Base-by-base conservation (phyloP, 768 basidiomycete genomes). In the Amanita molliuscula region DNA sequence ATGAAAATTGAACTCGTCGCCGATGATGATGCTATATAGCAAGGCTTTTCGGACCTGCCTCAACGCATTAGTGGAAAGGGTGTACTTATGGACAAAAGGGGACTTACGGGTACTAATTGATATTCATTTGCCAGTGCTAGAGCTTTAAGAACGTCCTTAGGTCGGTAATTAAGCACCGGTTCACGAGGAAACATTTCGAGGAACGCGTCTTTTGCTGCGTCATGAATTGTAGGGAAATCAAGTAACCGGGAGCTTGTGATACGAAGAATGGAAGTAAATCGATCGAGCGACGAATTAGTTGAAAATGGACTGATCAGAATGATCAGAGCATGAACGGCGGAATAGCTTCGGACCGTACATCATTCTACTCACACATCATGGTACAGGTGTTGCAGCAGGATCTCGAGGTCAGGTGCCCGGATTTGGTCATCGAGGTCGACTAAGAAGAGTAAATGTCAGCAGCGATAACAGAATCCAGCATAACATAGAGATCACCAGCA, bases 341-440 rank as follows among this genome's bases (percentile, higher is more conserved):
- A 1, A 31, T 31, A 31, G 31, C 31, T 31, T 20, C 18, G 38
- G 38, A 21, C 21, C 15, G 25, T n/a, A 25, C 23, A 38, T 6
- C 15, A 47, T 16, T 41, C 25, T 34, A 75, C 81, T 71, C 63
- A 86, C 85, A 62, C 62, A 58, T 85, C 78, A 58, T 84, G 78
- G 59, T 87, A 86, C 26, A 87, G 58, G 63, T 84, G 75, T 51
- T 72, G 71, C n/a, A 87, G 64, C 43, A 88, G 61, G 1, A 66
- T 69, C 43, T 75, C 74, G 5, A 84, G 69, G 59, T 86, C 83
- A 37, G 61, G 58, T 15, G 67, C 62, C 34, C 57, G 59, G 44
- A 77, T 67, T 28, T 63, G 60, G 15, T 66, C 61, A 38, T 69
- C 63, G 23, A 58, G 60, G 42, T 76, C 74, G 13, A 50, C 42